phyloP scores from a whole-genome alignment of 345 rosid species.

The Trapa bicornis region DNA sequence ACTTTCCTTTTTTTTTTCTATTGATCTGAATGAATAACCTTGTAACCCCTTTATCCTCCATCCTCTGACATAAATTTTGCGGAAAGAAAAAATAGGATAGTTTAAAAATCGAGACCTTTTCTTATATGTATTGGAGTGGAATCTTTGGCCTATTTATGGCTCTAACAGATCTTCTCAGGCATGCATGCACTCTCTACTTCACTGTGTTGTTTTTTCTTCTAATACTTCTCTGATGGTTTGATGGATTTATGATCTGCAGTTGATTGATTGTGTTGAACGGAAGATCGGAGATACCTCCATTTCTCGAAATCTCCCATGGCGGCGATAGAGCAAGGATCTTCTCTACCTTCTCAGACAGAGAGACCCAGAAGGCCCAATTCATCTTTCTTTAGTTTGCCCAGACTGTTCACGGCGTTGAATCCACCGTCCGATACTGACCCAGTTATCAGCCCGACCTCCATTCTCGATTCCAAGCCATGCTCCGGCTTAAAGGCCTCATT shows the following conservation, averaged over 20 bases:
- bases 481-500: constrained; percentile 52
- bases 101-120: constrained; percentile 9
- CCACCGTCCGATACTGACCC: constrained; percentile 36
- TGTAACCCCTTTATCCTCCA: constrained; percentile 11
- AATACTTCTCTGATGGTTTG: background rate
- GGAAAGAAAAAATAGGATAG: background rate
- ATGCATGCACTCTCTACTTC: background rate
- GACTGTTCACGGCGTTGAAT: constrained; percentile 35
- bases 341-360: constrained; percentile 22
- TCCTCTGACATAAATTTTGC: background rate
- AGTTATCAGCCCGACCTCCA: constrained; percentile 73
- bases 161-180: constrained; percentile 11
- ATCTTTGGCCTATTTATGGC: constrained; percentile 14
- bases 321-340: constrained; percentile 29
- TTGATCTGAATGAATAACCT: background rate
- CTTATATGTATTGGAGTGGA: constrained; percentile 13
- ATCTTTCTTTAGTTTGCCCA: constrained; percentile 26
- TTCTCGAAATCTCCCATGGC: constrained; percentile 19
- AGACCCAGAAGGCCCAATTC: constrained; percentile 38
- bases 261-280: constrained; percentile 5
- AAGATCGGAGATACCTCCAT: constrained; percentile 8
- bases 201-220: background rate
- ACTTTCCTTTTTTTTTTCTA: background rate
- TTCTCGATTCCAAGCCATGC: constrained; percentile 65
- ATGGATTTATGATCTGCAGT: constrained; percentile 13